These are phyloP conservation scores for Monosporascus sp. DNA, from an alignment of 2,329 filamentous ascomycete genomes.

Conservation along the genomic window DNA sequence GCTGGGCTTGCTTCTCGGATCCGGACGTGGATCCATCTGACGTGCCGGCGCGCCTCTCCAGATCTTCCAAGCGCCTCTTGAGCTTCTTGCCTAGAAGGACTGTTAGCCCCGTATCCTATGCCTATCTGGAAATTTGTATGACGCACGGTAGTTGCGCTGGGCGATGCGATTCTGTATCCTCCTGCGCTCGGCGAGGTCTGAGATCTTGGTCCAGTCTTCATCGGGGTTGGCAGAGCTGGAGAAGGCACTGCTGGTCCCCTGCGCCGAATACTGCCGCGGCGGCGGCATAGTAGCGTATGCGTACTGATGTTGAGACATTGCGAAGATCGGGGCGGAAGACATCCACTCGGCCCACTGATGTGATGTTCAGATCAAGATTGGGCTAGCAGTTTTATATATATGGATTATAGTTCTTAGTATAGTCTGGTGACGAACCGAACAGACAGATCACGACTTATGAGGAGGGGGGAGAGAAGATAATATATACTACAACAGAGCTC, in stretches of 20 bases:
- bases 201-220: slow-evolving; percentile 99
- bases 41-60: slow-evolving; percentile 70
- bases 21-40: slow-evolving; percentile 37
- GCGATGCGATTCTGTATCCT: slow-evolving; percentile 97
- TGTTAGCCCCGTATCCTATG: slow-evolving; percentile 1
- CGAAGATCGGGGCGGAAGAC: slow-evolving; percentile 31
- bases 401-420: neutral
- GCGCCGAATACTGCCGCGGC: slow-evolving; percentile 63
- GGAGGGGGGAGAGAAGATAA: neutral
- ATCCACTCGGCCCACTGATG: neutral
- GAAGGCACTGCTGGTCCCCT: slow-evolving; percentile 89
- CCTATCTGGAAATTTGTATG: slow-evolving; percentile 1
- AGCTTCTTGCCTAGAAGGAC: slow-evolving; percentile 72
- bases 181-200: slow-evolving; percentile 87
- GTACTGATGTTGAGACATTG: slow-evolving; percentile 40
- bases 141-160: slow-evolving; percentile 88
- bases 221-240: slow-evolving; percentile 91
- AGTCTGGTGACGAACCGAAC: neutral
- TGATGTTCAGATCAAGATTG: slow-evolving; percentile 4
- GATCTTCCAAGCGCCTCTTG: slow-evolving; percentile 81
- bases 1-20: slow-evolving; percentile 32
- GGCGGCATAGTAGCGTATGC: slow-evolving; percentile 33
- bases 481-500: neutral
- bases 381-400: neutral
- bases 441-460: neutral